Evolutionary conservation across 108 stramenopile species (phyloP).

Genomic region (Nitzschia inconspicua): DNA sequence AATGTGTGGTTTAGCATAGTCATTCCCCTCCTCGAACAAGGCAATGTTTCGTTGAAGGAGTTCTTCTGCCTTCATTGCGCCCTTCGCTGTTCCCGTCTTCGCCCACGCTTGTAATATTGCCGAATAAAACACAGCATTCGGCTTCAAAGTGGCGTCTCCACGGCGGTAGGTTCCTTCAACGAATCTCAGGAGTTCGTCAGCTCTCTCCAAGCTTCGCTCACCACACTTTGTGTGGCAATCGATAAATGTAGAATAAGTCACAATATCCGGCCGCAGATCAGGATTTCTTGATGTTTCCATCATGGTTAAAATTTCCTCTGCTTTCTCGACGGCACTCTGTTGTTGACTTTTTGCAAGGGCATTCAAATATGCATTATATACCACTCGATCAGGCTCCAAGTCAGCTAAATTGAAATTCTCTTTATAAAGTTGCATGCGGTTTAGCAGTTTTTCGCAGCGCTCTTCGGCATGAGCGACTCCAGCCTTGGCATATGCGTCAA

Average conservation of each 20-base stretch:
- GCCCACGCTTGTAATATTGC: constrained; percentile 23
- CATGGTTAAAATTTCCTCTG: constrained; percentile 16
- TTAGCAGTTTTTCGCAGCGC: constrained; percentile 21
- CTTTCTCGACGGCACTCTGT: constrained; percentile 2
- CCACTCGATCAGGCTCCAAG: constrained; percentile 10
- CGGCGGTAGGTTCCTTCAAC: constrained; percentile 21
- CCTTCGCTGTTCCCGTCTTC: constrained; percentile 11
- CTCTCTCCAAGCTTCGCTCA: background rate
- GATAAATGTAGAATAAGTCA: constrained; percentile 15
- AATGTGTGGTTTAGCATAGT: constrained; percentile 27
- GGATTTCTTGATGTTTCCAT: constrained; percentile 5
- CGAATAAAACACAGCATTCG: constrained; percentile 18
- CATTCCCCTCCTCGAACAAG: constrained; percentile 4
- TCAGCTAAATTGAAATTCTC: constrained; percentile 17
- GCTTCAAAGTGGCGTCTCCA: constrained; percentile 12
- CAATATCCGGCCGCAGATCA: constrained; percentile 15
- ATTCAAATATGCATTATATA: constrained; percentile 11
- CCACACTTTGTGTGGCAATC: constrained; percentile 30
- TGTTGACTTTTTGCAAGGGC: constrained; percentile 10
- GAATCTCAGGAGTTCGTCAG: constrained; percentile 21
- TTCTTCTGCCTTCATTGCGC: constrained; percentile 3
- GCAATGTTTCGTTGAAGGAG: constrained; percentile 12
- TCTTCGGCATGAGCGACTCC: constrained; percentile 18
- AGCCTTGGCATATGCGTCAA: constrained; percentile 41
- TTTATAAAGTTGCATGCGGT: constrained; percentile 7